A percentile compares a stretch with the other conserved stretches of the same genome.
Conservation (phyloP, 257 asterid genomes). For the Marsdenia floribunda region DNA sequence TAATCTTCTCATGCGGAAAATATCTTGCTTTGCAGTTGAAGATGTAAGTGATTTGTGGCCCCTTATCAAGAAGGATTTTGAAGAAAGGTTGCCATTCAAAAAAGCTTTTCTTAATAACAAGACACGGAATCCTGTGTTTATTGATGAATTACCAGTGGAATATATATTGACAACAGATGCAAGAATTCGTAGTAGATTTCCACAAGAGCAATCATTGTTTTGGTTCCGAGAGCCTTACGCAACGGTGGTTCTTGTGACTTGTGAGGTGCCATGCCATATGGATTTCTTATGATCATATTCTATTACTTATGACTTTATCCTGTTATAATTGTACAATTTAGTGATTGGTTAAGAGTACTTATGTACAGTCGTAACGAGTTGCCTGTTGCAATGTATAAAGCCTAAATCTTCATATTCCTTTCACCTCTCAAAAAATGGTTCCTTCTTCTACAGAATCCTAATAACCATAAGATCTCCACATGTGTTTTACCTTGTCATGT, state of each 20-base stretch:
- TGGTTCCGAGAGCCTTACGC: conserved; percentile 99
- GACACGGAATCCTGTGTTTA: conserved; percentile 81
- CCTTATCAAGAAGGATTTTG: conserved; percentile 60
- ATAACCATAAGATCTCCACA: background rate
- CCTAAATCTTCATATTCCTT: background rate
- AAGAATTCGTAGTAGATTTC: conserved; percentile 89
- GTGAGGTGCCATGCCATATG: conserved; percentile 56
- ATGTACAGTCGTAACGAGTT: background rate
- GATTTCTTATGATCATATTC: background rate
- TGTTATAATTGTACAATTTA: background rate
- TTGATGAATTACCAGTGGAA: conserved; percentile 81
- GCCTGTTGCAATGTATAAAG: background rate
- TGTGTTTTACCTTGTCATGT: background rate
- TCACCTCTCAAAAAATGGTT: background rate
- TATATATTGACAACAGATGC: conserved; percentile 95
- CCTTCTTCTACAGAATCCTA: background rate
- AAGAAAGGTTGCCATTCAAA: conserved; percentile 77
- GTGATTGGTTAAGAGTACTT: background rate
- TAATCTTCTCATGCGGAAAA: background rate
- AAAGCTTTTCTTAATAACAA: conserved; percentile 76
- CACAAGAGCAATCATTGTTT: conserved; percentile 86
- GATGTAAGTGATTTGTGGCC: conserved; percentile 99
- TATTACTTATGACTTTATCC: background rate
- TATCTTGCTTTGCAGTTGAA: conserved; percentile 66
- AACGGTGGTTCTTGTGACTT: conserved; percentile 76